Evolutionary conservation across 768 basidiomycete genomes (phyloP), one percentile per base, ranked within the genome.

Genomic region (Tulasnella sp.): DNA sequence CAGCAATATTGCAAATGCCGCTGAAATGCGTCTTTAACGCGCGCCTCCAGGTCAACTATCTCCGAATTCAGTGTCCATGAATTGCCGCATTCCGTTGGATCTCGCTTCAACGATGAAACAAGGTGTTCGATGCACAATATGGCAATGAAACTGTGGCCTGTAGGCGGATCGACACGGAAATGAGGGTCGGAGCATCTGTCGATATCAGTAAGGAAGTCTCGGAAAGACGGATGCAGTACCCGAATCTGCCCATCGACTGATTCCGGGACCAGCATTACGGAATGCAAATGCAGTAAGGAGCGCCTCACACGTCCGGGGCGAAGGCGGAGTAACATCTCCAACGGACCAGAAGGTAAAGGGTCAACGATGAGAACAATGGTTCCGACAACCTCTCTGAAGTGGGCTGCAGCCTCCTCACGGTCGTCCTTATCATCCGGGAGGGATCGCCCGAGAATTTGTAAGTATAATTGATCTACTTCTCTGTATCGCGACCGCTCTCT

Each of bases 221-320:
- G 76, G 52, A 77, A 77, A 4, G 76, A 77, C 19, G 37, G 52
- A 40, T 77, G 76, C 29, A n/a, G 40, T 42, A 77, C 67, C 11
- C 42, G 74, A 76, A 58, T 31, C 17, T 36, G 58, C 12, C 31
- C 68, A 22, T 49, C 54, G 1, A 11, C n/a, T 34, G 71, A 19
- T 52, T 52, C 39, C 3, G 74, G 34, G 2, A 69, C 37, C 0
- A 69, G n/a, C 22, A 75, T 68, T 31, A 75, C 58, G 31, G 74
- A 75, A 37, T 42, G 74, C 11, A 75, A 34, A n/a, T 25, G 67
- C 5, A 38, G 9, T 67, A 67, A 25, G 17, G 74, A 37, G 22
- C 36, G 22, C 37, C 17, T 34, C 0, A 19, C 34, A 31, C 29
- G 22, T 6, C 67, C 58, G 2, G 38, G 31, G 2, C 19, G 34